Base-by-base conservation (phyloP, 176 grass and related monocot species). In the Musa beccarii region DNA sequence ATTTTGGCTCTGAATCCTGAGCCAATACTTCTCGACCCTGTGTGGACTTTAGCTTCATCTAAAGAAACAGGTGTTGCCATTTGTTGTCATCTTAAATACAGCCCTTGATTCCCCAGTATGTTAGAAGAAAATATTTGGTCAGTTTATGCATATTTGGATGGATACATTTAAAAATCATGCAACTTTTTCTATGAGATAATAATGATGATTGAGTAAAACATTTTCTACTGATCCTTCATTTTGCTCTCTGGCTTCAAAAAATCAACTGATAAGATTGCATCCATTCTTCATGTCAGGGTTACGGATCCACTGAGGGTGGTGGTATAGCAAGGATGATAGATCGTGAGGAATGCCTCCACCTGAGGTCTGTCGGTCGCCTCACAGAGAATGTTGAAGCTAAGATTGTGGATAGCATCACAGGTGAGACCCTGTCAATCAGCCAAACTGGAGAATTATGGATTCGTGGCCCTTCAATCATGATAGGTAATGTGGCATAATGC, bases 251-350 rank as follows among this genome's bases (percentile, higher is more conserved):
- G 20, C n/a, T 63, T 10, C 11, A 21, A 63, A 63, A 3, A 63
- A 5, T 19, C 21, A n/a, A 21, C 19, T n/a, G n/a, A 20, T 24
- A 21, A 21, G 61, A 16, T 11, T 66, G 15, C 11, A 28, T 14
- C 11, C 9, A 19, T 49, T 49, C 26, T 51, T n/a, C 0, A 29
- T 51, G 12, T 1, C 21, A 96, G 92, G 79, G 73, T 14, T 92
- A 87, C 21, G 92, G 92, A 20, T 92, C 87, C 52, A 92, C 85
- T 0, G 92, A 96, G 72, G 80, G 57, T 8, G 89, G 89, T 19
- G 81, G 85, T 2, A 83, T 92, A 61, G 82, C 92, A 4, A 28
- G 70, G 29, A 89, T 86, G 92, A 76, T 92, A 20, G 13, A 21
- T 53, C 19, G 1, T 53, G 85, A 89, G 15, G 92, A 96, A 78